Conservation (phyloP, 164 flowering plant genomes). For the Tinospora cordifolia region DNA sequence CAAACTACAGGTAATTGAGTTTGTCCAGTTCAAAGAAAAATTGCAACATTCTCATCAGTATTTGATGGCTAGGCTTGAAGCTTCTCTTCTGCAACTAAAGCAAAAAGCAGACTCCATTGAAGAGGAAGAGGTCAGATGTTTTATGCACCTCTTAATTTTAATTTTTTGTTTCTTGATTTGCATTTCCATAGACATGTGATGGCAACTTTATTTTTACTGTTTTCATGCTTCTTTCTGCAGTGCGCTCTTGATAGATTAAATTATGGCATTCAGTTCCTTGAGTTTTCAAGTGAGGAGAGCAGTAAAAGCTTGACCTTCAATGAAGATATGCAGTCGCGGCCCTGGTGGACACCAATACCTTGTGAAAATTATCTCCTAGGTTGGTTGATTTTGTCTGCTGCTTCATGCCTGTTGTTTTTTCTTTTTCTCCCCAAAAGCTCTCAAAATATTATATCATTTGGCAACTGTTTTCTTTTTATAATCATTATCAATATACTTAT, state of each 20-base stretch:
- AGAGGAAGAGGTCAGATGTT: slow-evolving; percentile 57
- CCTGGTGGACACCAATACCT: slow-evolving; percentile 94
- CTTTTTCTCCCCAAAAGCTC: not conserved
- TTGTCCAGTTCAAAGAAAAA: slow-evolving; percentile 78
- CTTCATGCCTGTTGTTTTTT: slow-evolving; percentile 4
- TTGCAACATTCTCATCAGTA: slow-evolving; percentile 74
- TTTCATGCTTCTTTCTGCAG: slow-evolving; percentile 29
- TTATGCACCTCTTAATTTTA: not conserved
- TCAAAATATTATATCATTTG: not conserved
- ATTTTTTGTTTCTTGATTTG: no score
- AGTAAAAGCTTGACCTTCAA: slow-evolving; percentile 69
- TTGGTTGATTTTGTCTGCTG: slow-evolving; percentile 25
- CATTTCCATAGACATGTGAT: not conserved
- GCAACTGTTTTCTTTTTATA: not conserved
- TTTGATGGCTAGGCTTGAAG: slow-evolving; percentile 59
- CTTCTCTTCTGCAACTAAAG: slow-evolving; percentile 63
- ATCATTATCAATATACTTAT: no score
- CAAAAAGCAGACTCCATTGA: slow-evolving; percentile 62
- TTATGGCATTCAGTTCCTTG: slow-evolving; percentile 46
- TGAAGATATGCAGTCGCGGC: slow-evolving; percentile 73
- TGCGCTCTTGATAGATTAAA: slow-evolving; percentile 45
- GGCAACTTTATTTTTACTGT: not conserved
- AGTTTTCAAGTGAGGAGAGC: slow-evolving; percentile 53
- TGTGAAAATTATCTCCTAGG: slow-evolving; percentile 76
- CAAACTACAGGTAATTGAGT: slow-evolving; percentile 67